Percentiles rank a stretch among this genome's conserved stretches.
phyloP scores from a whole-genome alignment of 805 yeast genomes.

The Barnettozyma pratensis region DNA sequence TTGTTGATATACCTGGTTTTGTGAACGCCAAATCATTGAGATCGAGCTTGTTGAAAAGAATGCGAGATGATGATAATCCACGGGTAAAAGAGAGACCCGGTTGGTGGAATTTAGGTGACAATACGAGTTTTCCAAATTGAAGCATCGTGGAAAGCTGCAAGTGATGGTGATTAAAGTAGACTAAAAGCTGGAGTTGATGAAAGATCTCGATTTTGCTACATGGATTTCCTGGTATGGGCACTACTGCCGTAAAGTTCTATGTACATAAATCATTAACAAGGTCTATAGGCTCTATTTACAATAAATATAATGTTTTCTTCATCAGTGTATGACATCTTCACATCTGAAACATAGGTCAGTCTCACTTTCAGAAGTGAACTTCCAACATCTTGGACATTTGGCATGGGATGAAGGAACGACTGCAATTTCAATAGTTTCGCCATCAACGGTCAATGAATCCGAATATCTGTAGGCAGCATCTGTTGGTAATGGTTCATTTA shows the following conservation, averaged over 20 bases:
- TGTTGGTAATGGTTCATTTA: slow-evolving; percentile 25
- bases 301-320: background rate
- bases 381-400: slow-evolving; percentile 97
- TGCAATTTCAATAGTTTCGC: slow-evolving; percentile 26
- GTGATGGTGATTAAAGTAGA: too few relatives aligned
- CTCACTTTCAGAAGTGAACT: slow-evolving; percentile 47
- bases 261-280: too few relatives aligned
- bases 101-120: background rate
- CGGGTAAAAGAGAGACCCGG: background rate
- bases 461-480: slow-evolving; percentile 23
- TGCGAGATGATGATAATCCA: background rate
- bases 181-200: too few relatives aligned
- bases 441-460: slow-evolving; percentile 27
- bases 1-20: background rate
- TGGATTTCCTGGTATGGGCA: background rate
- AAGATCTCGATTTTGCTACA: too few relatives aligned
- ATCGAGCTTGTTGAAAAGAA: background rate
- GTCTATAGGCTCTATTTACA: background rate
- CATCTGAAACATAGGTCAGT: slow-evolving; percentile 67
- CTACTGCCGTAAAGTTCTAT: background rate
- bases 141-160: too few relatives aligned
- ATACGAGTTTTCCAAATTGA: too few relatives aligned
- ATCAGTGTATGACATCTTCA: slow-evolving; percentile 26
- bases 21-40: background rate
- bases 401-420: slow-evolving; percentile 41